Percentiles rank a stretch among this genome's conserved stretches.
Evolutionary conservation across 2,329 filamentous ascomycete genomes (phyloP).

Genomic region (Corinectria fuckeliana): DNA sequence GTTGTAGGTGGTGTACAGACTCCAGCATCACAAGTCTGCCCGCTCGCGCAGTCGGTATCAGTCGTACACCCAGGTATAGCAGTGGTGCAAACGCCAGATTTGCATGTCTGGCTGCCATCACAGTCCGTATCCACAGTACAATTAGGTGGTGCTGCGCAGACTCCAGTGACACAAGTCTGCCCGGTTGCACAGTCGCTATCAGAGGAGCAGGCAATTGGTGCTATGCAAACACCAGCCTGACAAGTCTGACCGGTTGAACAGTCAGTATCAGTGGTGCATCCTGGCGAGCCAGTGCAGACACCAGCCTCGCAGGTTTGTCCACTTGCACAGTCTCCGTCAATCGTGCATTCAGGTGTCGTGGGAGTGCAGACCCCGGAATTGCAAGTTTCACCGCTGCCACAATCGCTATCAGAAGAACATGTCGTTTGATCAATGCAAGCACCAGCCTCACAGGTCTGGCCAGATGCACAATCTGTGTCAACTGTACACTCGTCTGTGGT

Average conservation of each 20-base stretch:
- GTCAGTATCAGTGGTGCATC: background rate
- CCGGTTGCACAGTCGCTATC: background rate
- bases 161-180: background rate
- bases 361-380: background rate
- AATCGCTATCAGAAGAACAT: background rate
- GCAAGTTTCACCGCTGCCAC: background rate
- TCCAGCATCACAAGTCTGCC: background rate
- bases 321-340: background rate
- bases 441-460: background rate
- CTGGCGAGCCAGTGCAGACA: background rate
- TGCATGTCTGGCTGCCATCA: background rate
- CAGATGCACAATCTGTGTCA: conserved; percentile 2
- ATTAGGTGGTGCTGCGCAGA: background rate
- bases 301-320: background rate
- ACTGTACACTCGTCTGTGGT: background rate
- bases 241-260: background rate
- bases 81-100: background rate
- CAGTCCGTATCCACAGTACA: background rate
- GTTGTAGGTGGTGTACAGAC: background rate
- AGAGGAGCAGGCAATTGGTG: background rate
- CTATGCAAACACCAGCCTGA: background rate
- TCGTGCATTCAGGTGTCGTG: background rate
- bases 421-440: background rate
- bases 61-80: background rate
- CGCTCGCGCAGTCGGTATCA: background rate